Base-by-base conservation (phyloP, 495 filamentous ascomycete species). In the Penicillium cinerascens region DNA sequence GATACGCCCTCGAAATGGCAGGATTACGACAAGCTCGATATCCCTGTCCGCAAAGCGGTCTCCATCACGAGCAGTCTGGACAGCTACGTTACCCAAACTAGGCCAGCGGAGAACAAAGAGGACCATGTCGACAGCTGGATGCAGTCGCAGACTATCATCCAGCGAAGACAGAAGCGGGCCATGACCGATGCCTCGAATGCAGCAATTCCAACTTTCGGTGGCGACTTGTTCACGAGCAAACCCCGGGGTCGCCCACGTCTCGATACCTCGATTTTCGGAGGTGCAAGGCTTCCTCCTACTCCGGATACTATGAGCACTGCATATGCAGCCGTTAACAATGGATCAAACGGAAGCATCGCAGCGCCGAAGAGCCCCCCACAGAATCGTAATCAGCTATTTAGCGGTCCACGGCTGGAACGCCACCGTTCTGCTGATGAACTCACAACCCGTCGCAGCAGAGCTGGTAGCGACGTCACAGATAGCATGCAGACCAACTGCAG, bases 231-330 rank as follows among this genome's bases (percentile, higher is more conserved):
- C 25, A 54, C 47, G 9, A 53, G 51, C 20, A 64, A 65, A 11
- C 60, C 63, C 7, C 61, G 55, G 43, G 58, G 60, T 22, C 64
- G 64, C 8, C 61, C 60, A 15, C 66, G 54, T 10, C 35, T 69
- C 16, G 69, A 72, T 27, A 60, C 60, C 21, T 57, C 66, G 7
- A 36, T 66, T 6, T 77, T 75, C 54, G 71, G 64, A 2, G 67
- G 67, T 6, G 36, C 65, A 2, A 61, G 61, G 18, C 61, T 77
- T 6, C 74, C 74, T 35, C 74, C 71, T 7, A 77, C 74, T 0
- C 74, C 74, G 3, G 74, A 77, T 23, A 77, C 74, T 2, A 75
- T 77, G 74, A 74, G 67, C 38, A 75, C 72, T 1, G 68, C 68
- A 42, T 63, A 68, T 47, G 66, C 59, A 29, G 54, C 45, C 6